A percentile compares a stretch with the other conserved stretches of the same genome.
Conservation (phyloP, 2,329 filamentous ascomycete genomes). For the Meredithiella fracta region DNA sequence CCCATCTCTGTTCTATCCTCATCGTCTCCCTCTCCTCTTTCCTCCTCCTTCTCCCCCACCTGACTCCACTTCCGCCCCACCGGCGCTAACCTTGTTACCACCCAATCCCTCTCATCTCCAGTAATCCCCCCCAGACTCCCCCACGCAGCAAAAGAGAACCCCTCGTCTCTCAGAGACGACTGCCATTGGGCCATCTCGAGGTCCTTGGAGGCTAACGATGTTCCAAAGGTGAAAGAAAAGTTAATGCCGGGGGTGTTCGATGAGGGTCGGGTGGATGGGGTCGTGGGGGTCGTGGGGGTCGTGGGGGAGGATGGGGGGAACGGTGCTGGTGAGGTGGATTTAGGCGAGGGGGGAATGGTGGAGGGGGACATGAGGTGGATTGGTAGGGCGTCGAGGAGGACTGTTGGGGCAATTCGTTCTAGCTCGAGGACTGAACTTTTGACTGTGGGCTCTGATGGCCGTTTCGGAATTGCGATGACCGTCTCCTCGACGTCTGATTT, state of each 20-base stretch:
- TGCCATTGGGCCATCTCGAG: neutral
- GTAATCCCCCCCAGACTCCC: neutral
- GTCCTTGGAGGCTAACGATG: neutral
- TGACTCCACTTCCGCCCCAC: slow-evolving; percentile 2
- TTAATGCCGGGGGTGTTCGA: neutral
- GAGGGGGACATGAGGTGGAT: neutral
- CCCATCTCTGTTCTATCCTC: neutral
- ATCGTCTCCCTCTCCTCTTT: neutral
- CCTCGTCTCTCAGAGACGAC: neutral
- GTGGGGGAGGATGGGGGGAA: neutral
- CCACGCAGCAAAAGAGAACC: neutral
- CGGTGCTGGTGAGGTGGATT: neutral
- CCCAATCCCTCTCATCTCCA: slow-evolving; percentile 3
- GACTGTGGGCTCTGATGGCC: no score
- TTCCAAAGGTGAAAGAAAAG: neutral
- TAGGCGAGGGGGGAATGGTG: neutral
- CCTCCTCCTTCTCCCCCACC: slow-evolving; percentile 1
- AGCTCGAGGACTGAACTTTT: neutral
- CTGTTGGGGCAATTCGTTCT: neutral
- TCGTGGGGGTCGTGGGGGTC: no score
- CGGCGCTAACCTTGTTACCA: slow-evolving; percentile 5
- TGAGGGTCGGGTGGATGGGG: neutral
- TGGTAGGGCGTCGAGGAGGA: neutral
- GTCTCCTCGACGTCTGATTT: no score
- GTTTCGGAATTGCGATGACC: no score